Conservation (phyloP, 495 filamentous ascomycete species). For the Talaromyces thailandensis region DNA sequence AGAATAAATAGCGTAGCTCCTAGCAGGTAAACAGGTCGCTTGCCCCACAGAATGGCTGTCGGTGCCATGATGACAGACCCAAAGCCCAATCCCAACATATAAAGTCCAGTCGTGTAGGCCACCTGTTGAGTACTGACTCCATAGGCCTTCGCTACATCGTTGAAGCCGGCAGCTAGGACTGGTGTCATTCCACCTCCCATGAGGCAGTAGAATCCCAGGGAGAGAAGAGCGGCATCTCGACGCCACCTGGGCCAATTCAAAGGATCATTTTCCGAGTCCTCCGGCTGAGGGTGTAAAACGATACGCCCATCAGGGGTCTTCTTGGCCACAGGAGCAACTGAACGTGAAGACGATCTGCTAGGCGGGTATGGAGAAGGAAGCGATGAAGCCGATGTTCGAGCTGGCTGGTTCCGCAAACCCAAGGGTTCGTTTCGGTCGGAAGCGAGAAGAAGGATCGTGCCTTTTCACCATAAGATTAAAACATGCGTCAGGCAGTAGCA, state of each 20-base stretch:
- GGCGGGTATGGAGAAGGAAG: slow-evolving; percentile 49
- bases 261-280: slow-evolving; percentile 84
- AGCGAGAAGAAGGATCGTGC: slow-evolving; percentile 73
- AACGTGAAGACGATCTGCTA: slow-evolving; percentile 25
- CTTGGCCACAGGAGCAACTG: slow-evolving; percentile 49
- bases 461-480: slow-evolving; percentile 29
- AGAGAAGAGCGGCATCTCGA: slow-evolving; percentile 72
- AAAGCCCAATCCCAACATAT: slow-evolving; percentile 89
- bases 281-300: slow-evolving; percentile 86
- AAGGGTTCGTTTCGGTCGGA: slow-evolving; percentile 72
- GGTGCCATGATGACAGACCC: slow-evolving; percentile 79
- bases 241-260: slow-evolving; percentile 87
- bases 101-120: slow-evolving; percentile 84
- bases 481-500: neutral
- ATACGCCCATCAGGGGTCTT: slow-evolving; percentile 74
- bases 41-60: slow-evolving; percentile 85
- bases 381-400: slow-evolving; percentile 68
- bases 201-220: slow-evolving; percentile 84
- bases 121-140: slow-evolving; percentile 63
- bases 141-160: slow-evolving; percentile 65
- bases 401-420: slow-evolving; percentile 66
- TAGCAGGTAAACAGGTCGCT: slow-evolving; percentile 83
- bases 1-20: slow-evolving; percentile 67
- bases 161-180: slow-evolving; percentile 84
- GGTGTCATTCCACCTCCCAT: slow-evolving; percentile 91